Conservation (phyloP, 495 filamentous ascomycete genomes). For the Talaromyces ruber region DNA sequence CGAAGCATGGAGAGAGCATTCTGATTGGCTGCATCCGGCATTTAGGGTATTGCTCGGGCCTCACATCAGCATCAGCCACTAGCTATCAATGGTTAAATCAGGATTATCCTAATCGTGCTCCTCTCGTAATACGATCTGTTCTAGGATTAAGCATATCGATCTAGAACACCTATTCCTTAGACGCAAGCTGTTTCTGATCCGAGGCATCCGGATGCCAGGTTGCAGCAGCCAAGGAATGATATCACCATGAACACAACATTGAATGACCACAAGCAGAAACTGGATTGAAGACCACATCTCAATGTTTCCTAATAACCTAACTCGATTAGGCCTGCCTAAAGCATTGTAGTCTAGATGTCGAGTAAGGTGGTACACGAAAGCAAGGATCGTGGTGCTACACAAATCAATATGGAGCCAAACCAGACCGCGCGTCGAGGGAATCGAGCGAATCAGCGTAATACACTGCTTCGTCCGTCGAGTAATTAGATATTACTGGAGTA, state of each 20-base stretch:
- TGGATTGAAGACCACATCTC: no score
- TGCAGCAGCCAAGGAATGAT: neutral
- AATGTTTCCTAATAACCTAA: neutral
- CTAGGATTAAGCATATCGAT: neutral
- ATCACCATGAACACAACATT: constrained; percentile 1
- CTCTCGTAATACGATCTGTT: neutral
- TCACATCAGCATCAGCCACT: neutral
- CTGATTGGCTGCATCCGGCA: neutral
- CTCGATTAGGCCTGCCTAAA: no score
- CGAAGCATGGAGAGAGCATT: neutral
- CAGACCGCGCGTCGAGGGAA: neutral
- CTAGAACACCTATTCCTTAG: neutral
- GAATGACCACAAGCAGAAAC: no score
- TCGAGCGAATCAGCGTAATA: neutral
- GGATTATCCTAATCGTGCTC: neutral
- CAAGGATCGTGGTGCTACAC: neutral
- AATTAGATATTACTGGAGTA: neutral
- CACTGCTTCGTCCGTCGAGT: neutral
- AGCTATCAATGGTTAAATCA: neutral
- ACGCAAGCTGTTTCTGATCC: neutral
- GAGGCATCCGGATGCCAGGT: neutral
- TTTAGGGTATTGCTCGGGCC: neutral
- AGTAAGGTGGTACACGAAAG: neutral
- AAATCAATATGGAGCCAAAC: neutral
- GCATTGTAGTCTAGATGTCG: neutral